phyloP scores from a whole-genome alignment of 2,329 filamentous ascomycete genomes.

The Cladophialophora psammophila region DNA sequence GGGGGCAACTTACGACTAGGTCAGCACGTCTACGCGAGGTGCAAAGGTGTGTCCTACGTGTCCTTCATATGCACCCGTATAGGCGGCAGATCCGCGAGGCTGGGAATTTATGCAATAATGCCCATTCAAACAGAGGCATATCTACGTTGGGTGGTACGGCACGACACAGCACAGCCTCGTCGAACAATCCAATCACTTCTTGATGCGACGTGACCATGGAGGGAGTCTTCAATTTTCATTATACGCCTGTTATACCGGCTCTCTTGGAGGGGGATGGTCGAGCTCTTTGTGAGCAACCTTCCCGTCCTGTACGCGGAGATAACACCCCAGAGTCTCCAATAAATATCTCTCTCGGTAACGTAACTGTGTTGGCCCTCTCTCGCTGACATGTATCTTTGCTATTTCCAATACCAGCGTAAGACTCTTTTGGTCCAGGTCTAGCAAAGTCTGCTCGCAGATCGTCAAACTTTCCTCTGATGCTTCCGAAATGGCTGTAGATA shows the following conservation, averaged over 20 bases:
- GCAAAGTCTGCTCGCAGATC: background rate
- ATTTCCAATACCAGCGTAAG: background rate
- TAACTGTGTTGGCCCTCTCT: slow-evolving; percentile 4
- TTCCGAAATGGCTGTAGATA: background rate
- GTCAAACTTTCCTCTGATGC: background rate
- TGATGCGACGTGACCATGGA: no score
- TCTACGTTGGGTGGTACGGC: no score
- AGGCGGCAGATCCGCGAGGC: no score
- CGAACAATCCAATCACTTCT: no score
- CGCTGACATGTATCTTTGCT: background rate
- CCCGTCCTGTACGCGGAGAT: background rate
- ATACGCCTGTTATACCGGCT: slow-evolving; percentile 2
- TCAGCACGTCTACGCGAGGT: no score
- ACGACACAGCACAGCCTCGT: no score
- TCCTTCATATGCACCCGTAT: no score
- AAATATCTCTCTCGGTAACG: slow-evolving; percentile 9
- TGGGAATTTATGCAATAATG: no score
- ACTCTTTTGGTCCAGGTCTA: background rate
- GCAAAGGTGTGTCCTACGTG: no score
- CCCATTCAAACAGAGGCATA: no score
- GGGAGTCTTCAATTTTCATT: background rate
- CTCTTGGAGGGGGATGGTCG: background rate
- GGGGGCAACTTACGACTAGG: no score
- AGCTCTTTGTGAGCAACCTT: background rate
- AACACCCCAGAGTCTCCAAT: slow-evolving; percentile 7